A percentile compares a stretch with the other conserved stretches of the same genome.
Conservation (phyloP, 257 asterid species). For the Haberlea rhodopensis region DNA sequence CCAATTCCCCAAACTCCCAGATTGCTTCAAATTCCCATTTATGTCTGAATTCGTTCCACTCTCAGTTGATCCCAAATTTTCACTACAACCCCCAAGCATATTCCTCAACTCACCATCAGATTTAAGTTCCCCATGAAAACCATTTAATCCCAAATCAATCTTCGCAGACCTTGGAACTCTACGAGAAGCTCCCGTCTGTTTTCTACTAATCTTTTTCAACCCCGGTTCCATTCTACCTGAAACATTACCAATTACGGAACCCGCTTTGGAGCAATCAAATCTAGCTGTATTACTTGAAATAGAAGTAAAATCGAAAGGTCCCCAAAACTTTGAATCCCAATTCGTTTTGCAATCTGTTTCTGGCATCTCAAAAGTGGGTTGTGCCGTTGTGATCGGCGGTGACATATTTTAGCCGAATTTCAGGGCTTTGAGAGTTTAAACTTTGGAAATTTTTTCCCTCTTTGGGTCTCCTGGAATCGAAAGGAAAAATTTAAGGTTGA, state of each 20-base stretch:
- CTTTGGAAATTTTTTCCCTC: slow-evolving; percentile 5
- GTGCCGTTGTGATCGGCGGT: slow-evolving; percentile 28
- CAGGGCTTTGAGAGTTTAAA: slow-evolving; percentile 22
- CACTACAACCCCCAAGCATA: slow-evolving; percentile 27
- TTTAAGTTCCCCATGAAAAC: slow-evolving; percentile 27
- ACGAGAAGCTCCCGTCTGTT: slow-evolving; percentile 31
- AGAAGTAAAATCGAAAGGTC: slow-evolving; percentile 29
- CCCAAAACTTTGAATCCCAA: slow-evolving; percentile 20
- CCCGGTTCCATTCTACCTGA: slow-evolving; percentile 56
- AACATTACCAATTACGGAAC: slow-evolving; percentile 28
- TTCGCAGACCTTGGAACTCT: slow-evolving; percentile 28
- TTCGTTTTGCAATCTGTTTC: slow-evolving; percentile 23
- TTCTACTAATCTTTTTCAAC: slow-evolving; percentile 50
- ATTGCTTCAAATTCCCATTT: slow-evolving; percentile 19
- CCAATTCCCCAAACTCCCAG: slow-evolving; percentile 22
- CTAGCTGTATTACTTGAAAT: slow-evolving; percentile 32
- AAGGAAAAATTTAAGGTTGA: too few relatives aligned
- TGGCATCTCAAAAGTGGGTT: slow-evolving; percentile 31
- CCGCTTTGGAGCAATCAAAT: slow-evolving; percentile 29
- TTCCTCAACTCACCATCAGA: slow-evolving; percentile 22
- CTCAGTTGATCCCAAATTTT: slow-evolving; percentile 24
- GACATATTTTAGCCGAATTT: slow-evolving; percentile 32
- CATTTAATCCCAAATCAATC: slow-evolving; percentile 35
- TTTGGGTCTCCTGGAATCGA: too few relatives aligned
- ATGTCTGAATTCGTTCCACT: slow-evolving; percentile 24